A percentile compares a stretch with the other conserved stretches of the same genome.
These are phyloP conservation scores for Taphrina communis DNA, from an alignment of 1,139 yeast genomes.

Conservation along the genomic window DNA sequence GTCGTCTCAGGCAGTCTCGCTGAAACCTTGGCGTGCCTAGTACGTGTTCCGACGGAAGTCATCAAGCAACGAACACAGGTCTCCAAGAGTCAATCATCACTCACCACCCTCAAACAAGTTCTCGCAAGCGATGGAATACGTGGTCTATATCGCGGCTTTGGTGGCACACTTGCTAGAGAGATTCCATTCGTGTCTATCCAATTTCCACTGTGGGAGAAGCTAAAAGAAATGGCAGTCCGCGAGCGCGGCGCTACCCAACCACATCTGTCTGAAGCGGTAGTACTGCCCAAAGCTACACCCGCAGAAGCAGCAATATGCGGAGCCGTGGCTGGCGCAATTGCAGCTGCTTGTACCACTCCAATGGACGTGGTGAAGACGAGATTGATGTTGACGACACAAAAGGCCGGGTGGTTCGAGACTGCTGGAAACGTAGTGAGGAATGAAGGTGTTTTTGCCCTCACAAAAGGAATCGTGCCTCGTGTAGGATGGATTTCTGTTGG, in stretches of 20 bases:
- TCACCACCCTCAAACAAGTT: conserved; percentile 68
- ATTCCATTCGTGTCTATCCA: conserved; percentile 95
- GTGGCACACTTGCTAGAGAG: conserved; percentile 87
- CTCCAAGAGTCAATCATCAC: conserved; percentile 61
- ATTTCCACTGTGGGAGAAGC: conserved; percentile 86
- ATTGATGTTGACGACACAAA: conserved; percentile 72
- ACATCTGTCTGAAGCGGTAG: conserved; percentile 48
- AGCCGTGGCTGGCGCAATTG: conserved; percentile 89
- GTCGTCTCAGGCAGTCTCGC: conserved; percentile 77
- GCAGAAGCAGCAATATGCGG: conserved; percentile 93
- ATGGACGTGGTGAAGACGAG: conserved; percentile 90
- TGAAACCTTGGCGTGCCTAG: conserved; percentile 89
- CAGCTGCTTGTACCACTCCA: conserved; percentile 94
- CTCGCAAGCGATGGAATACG: conserved; percentile 67
- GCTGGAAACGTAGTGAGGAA: conserved; percentile 60
- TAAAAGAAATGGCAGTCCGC: conserved; percentile 64
- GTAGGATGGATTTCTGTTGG: conserved; percentile 98
- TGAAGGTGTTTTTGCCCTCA: conserved; percentile 73
- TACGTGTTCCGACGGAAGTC: conserved; percentile 96
- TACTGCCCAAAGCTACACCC: conserved; percentile 58
- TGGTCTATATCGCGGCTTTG: conserved; percentile 92
- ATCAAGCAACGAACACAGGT: conserved; percentile 95
- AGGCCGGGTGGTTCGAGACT: conserved; percentile 57
- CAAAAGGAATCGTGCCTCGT: conserved; percentile 88
- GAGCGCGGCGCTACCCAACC: conserved; percentile 38